Evolutionary conservation across 192 early-diverging fungal species (phyloP).

Genomic region (Nowakowskiella sp.): DNA sequence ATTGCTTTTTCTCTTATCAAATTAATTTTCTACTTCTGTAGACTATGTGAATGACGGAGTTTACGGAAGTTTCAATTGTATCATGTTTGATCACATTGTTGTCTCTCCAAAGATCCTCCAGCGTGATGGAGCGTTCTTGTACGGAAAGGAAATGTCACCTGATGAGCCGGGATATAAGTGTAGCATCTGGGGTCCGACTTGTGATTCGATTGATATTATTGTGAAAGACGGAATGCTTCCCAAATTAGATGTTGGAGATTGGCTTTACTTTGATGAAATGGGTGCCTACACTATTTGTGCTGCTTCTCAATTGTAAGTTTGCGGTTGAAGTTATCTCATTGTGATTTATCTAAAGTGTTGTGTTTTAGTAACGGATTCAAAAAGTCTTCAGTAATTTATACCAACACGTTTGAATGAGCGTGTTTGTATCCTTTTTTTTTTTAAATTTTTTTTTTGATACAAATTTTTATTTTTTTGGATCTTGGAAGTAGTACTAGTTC

Average conservation of each 20-base stretch:
- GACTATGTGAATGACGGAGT: constrained; percentile 98
- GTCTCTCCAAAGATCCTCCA: constrained; percentile 64
- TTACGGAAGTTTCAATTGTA: constrained; percentile 97
- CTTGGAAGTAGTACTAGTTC: no score
- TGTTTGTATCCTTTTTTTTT: no score
- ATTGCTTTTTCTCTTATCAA: constrained; percentile 11
- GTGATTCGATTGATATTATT: constrained; percentile 97
- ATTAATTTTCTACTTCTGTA: constrained; percentile 11
- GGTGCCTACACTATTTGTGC: constrained; percentile 95
- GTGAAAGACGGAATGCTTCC: constrained; percentile 58
- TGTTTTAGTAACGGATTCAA: constrained; percentile 57
- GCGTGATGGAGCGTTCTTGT: constrained; percentile 34
- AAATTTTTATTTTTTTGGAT: no score
- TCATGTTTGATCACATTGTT: constrained; percentile 90
- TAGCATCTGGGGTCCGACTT: constrained; percentile 95
- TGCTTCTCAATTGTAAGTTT: constrained; percentile 37
- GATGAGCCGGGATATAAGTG: constrained; percentile 43
- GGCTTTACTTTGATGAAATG: constrained; percentile 93
- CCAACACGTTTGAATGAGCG: no score
- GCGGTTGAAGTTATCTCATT: background rate
- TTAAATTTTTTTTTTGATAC: no score
- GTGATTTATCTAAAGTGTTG: background rate
- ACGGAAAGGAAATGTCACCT: background rate
- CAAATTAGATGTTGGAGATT: constrained; percentile 86
- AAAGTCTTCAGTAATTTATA: constrained; percentile 76